Evolutionary conservation across 805 yeast genomes (phyloP).

Genomic region (Phaffomyces thermotolerans): DNA sequence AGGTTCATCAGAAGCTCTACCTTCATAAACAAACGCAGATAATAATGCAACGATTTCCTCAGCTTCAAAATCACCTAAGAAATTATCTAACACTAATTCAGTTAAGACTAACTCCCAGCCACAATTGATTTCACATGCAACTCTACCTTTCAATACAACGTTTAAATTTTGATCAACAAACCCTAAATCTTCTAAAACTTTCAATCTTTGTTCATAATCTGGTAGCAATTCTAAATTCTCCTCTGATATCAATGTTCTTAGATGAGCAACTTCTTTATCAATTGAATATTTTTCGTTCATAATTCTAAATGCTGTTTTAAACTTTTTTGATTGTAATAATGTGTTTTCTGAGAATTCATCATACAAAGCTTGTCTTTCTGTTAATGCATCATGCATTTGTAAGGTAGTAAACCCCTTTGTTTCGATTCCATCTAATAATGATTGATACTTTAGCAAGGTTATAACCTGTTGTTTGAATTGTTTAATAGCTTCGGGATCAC

Average conservation of each 20-base stretch:
- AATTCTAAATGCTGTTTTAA: constrained; percentile 37
- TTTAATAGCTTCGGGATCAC: constrained; percentile 25
- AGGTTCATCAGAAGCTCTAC: constrained; percentile 53
- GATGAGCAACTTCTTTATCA: constrained; percentile 41
- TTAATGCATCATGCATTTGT: constrained; percentile 29
- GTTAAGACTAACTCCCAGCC: constrained; percentile 91
- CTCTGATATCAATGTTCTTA: constrained; percentile 65
- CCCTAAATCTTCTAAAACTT: constrained; percentile 68
- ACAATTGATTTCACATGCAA: constrained; percentile 84
- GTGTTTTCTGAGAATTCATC: constrained; percentile 24
- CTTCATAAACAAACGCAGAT: constrained; percentile 91
- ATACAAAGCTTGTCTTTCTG: constrained; percentile 31
- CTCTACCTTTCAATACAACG: constrained; percentile 82
- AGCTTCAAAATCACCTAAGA: constrained; percentile 86
- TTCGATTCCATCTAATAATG: constrained; percentile 36
- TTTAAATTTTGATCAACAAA: constrained; percentile 73
- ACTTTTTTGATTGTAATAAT: constrained; percentile 33
- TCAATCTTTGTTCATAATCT: constrained; percentile 84
- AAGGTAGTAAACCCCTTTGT: constrained; percentile 31
- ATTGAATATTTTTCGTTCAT: constrained; percentile 40
- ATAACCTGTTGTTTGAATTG: constrained; percentile 32
- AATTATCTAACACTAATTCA: constrained; percentile 84
- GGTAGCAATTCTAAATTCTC: constrained; percentile 88
- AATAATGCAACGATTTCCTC: constrained; percentile 95
- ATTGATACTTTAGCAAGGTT: constrained; percentile 30